These are phyloP conservation scores for Botryotinia narcissicola DNA, from an alignment of 2,329 filamentous ascomycete species.

Conservation along the genomic window DNA sequence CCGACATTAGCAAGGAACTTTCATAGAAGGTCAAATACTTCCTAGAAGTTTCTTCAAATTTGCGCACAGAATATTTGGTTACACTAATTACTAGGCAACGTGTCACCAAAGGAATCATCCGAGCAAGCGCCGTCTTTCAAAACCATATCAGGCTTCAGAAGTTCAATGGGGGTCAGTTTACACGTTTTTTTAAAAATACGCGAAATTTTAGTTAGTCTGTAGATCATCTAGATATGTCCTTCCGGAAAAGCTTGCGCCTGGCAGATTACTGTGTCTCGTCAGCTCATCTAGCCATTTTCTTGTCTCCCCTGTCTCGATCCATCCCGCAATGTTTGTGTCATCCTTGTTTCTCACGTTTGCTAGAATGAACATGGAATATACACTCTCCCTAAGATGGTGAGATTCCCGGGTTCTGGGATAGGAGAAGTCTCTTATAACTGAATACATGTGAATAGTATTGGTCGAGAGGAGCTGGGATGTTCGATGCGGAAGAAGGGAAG, in stretches of 20 bases:
- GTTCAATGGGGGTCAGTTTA: not conserved
- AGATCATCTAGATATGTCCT: not conserved
- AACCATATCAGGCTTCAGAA: not conserved
- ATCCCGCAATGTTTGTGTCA: not conserved
- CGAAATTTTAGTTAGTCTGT: not conserved
- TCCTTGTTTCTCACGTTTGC: conserved; percentile 8
- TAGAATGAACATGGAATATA: not conserved
- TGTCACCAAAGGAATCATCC: not conserved
- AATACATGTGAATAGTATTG: not conserved
- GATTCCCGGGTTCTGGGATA: not conserved
- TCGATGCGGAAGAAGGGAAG: not conserved
- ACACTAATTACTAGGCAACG: not conserved
- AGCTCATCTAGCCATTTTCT: not conserved
- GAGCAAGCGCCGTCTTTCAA: conserved; percentile 3
- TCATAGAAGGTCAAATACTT: not conserved
- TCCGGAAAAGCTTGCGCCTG: not conserved
- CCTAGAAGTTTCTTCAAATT: not conserved
- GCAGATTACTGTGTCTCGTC: not conserved
- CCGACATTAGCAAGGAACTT: conserved; percentile 8
- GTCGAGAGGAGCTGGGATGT: not conserved
- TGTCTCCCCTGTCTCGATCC: not conserved
- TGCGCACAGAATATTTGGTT: conserved; percentile 13
- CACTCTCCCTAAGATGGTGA: not conserved
- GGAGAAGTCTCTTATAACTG: not conserved
- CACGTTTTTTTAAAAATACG: not conserved